Base-by-base conservation (phyloP, 1,284 basidiomycete species). In the Hymenochaete sp. region DNA sequence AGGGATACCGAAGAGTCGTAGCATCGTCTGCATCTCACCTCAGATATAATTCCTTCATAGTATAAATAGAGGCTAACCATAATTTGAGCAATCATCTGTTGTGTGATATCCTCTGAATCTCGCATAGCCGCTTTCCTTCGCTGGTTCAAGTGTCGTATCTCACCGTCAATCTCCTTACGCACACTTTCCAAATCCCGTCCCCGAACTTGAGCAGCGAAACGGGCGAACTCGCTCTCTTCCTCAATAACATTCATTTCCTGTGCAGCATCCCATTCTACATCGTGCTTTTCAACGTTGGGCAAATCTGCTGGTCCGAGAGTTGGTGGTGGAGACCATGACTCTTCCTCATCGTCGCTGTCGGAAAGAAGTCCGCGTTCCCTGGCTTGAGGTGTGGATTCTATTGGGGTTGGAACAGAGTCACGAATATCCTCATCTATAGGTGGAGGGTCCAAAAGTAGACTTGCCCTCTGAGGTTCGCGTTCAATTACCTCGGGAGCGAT, bases 1-100 rank as follows among this genome's bases (percentile, higher is more conserved):
- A 1, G 96, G 96, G 45, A 98, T 91, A 18, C 96, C 96, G 59
- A 98, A 98, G 9, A 97, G 74, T 21, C 90, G 82, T 27, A 99
- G 69, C 73, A 97, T 81, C 47, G 79, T 77, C 81, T 85, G 49
- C 14, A 31, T 31, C n/a, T n/a, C n/a, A n/a, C n/a, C n/a, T n/a
- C 28, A 31, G 28, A 31, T 31, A 31, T 31, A n/a, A n/a, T 31
- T 31, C 28, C 28, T 10, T 10, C 14, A 10, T n/a, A n/a, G n/a
- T n/a, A n/a, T n/a, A n/a, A n/a, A n/a, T n/a, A 16, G 7, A 31
- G 22, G 49, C 68, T 29, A 53, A 88, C 87, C 82, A 97, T 96
- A 55, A 98, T 96, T 63, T 98, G 95, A 1, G 79, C 73, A 37
- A 96, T 76, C 93, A 97, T 98, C 53, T 93, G 85, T 58, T 88